Base-by-base conservation (phyloP, 2,329 filamentous ascomycete species). In the Hypoxylon sp. region DNA sequence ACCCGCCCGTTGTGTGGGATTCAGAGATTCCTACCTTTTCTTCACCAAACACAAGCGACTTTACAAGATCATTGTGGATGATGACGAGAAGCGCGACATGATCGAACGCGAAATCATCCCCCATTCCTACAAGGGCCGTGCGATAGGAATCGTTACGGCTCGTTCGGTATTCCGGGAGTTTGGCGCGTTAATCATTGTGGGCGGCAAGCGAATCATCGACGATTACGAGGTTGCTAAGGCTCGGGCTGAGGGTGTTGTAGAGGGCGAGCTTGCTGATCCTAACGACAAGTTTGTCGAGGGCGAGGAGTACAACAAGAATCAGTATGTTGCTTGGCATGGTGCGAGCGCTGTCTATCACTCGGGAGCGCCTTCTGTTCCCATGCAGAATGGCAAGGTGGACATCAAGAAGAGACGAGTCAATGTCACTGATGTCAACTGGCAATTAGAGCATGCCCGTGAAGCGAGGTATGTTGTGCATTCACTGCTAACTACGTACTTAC, bases 261-360 rank as follows among this genome's bases (percentile, higher is more conserved):
- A 98, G 79, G 96, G 96, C 71, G 94, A 97, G 78, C 79, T 98
- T 24, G 96, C 94, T 17, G 96, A 98, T 76, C 95, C 95, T 0
- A 91, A 94, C 67, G 96, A 99, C 80, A 87, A 86, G 67, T 87
- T 94, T 46, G 88, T 94, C 26, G 87, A 87, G 8, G 92, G 91
- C 42, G 92, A 97, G 78, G 86, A 90, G n/a, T 99, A 99, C 85
- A 98, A 99, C 85, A 94, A 95, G 82, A 99, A 99, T 78, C 94
- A 98, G 79, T 99, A 98, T 77, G 96, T 99, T 29, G 96, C 96
- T 29, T 99, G 96, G 96, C 94, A 97, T 79, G 96, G 96, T 54
- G 96, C 96, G 52, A 98, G 95, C 79, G 91, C 93, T 42, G 96
- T 99, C 24, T 99, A 99, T 79, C 94, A 98, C 78, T 94, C 92